phyloP scores from a whole-genome alignment of 179 eudicot genomes.

The Amaranthus tricolor region DNA sequence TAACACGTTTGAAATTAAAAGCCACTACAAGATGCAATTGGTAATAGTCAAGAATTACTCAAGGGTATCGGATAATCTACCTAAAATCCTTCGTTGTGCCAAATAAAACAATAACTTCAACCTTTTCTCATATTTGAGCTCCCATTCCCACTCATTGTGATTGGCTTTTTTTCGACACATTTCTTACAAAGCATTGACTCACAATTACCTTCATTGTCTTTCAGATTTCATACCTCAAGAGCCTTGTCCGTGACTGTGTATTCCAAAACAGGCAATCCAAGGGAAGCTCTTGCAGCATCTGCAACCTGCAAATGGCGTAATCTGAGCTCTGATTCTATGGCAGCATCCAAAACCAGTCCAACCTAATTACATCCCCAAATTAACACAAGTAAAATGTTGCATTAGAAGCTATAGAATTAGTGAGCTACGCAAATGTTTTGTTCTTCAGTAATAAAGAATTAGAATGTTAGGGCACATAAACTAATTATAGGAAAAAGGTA shows the following conservation, averaged over 20 bases:
- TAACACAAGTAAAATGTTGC: slow-evolving; percentile 21
- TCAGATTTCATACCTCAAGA: slow-evolving; percentile 45
- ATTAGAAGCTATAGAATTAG: slow-evolving; percentile 11
- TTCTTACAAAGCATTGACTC: background rate
- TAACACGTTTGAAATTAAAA: background rate
- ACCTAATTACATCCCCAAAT: slow-evolving; percentile 44
- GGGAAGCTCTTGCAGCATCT: slow-evolving; percentile 95
- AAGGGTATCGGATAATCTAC: background rate
- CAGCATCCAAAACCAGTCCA: slow-evolving; percentile 91
- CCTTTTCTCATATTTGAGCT: background rate
- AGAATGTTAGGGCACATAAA: background rate
- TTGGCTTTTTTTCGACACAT: background rate
- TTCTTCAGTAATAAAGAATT: background rate
- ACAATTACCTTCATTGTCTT: background rate
- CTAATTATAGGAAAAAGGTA: background rate
- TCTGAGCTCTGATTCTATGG: slow-evolving; percentile 69
- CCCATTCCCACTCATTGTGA: background rate
- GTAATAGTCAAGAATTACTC: background rate
- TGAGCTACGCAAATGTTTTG: background rate
- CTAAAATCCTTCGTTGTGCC: background rate
- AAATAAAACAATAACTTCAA: background rate
- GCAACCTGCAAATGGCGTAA: slow-evolving; percentile 83
- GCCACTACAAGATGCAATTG: background rate
- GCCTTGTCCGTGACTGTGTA: slow-evolving; percentile 77
- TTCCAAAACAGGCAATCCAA: slow-evolving; percentile 89